phyloP scores from a whole-genome alignment of 2,329 filamentous ascomycete species.

The Periconia digitata region DNA sequence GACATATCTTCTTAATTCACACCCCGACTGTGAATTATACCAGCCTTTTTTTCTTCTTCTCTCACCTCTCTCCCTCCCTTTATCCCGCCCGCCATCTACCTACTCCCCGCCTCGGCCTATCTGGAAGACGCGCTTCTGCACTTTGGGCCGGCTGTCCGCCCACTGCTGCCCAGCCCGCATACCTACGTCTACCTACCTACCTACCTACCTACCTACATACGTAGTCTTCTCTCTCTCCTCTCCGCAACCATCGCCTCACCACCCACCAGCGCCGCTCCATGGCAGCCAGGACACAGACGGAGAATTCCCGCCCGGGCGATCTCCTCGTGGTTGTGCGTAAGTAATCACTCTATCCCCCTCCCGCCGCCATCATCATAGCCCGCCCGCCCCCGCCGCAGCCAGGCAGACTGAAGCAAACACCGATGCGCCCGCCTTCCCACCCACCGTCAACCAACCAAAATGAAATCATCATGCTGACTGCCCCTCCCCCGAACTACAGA shows the following conservation, averaged over 20 bases:
- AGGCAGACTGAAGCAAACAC: too few relatives aligned
- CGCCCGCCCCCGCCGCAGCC: constrained; percentile 10
- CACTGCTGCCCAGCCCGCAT: background rate
- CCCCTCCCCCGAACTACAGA: constrained; percentile 57
- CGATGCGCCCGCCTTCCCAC: background rate
- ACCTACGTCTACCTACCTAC: background rate
- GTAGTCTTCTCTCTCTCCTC: background rate
- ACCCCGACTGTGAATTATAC: too few relatives aligned
- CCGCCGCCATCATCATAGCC: background rate
- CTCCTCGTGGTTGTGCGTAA: constrained; percentile 72
- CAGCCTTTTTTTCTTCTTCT: too few relatives aligned
- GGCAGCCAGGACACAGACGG: constrained; percentile 41
- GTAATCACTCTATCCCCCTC: constrained; percentile 36
- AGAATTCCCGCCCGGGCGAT: constrained; percentile 63
- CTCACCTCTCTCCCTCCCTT: too few relatives aligned
- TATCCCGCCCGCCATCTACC: too few relatives aligned
- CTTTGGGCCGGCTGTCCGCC: background rate
- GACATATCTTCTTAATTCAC: too few relatives aligned
- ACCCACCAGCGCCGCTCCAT: constrained; percentile 17
- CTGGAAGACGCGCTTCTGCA: background rate
- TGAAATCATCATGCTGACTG: constrained; percentile 11
- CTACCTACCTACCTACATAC: constrained; percentile 1
- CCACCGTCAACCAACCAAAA: constrained; percentile 2
- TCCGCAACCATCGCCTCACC: constrained; percentile 1
- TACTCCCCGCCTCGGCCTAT: too few relatives aligned